Base-by-base conservation (phyloP, 371 early-diverging fungal genomes). In the Mortierella sp. region DNA sequence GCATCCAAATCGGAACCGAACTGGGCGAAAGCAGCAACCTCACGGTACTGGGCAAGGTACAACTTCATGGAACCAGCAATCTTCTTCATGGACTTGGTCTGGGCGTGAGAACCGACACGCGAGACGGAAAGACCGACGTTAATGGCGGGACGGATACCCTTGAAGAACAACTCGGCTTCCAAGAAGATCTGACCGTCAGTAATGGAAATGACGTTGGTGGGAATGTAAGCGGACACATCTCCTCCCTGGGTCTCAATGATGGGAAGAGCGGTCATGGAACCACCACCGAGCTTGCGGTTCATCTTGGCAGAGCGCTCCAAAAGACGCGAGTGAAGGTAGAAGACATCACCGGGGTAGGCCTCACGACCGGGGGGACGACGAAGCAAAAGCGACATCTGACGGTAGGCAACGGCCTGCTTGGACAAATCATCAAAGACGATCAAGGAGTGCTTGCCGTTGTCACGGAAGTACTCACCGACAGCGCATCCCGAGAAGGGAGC, bases 71-170 rank as follows among this genome's bases (percentile, higher is more conserved):
- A 96, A 83, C 98, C 98, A 69, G 97, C 97, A 72, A 97, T 97
- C 86, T 97, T 97, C 89, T 95, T 95, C 98, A 97, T 97, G 80
- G 98, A 97, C 92, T 96, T 96, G 85, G 96, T 94, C 87, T 97
- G 98, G 74, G 98, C 98, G 81, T 97, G 96, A 82, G 96, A 96
- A 81, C 98, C 98, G 91, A 97, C 97, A 92, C 98, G 95, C 76
- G 96, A 96, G 80, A 97, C 98, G 84, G 97, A 96, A 64, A 97
- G 88, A 97, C 98, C 98, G 86, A 97, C 97, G 90, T 97, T 97
- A 84, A 97, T 97, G 81, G 97, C 97, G 70, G 97, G 97, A 81
- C 97, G 94, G 77, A 96, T 87, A 93, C 94, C 96, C 93, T 96
- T 97, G 94, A 97, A 97, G 94, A 97, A 97, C 66, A 97, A 90